Evolutionary conservation across 2,329 filamentous ascomycete species (phyloP), one percentile per base, ranked within the genome.

Genomic region (Mycosphaerella sp.): DNA sequence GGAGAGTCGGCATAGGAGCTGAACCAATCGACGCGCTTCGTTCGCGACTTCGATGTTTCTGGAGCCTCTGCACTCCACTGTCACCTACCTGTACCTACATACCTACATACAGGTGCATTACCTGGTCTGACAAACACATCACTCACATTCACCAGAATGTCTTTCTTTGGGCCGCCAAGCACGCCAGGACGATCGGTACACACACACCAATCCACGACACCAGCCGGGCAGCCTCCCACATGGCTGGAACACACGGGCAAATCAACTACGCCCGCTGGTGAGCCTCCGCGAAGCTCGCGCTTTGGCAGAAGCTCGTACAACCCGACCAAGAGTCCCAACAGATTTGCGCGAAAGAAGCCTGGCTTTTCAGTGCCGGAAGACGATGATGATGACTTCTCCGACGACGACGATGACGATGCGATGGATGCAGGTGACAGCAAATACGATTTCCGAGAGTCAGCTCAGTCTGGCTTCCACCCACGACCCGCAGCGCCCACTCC

Each of bases 351-450:
- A 49, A 57, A 52, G 57, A 54, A 47, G 49, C 62, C 59, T 59
- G 62, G 58, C 58, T 72, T 69, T 52, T 65, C 64, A 21, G 63
- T 72, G 31, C 72, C 70, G 3, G 60, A 64, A n/a, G 59, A 59
- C 23, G 61, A 65, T 8, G 59, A 64, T 34, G 64, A 66, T n/a
- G 64, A 67, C 38, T 62, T 29, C 26, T 29, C 26, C 5, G 26
- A 29, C 26, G 34, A 68, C 32, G 67, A 67, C n/a, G 64, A 69
- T 14, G 64, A 64, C 42, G 60, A 66, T 41, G 64, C 48, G 11
- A 70, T 70, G 17, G 72, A 73, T 6, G 71, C 73, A 3, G 70
- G 68, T 7, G 64, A 66, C 57, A 56, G 57, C 26, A 62, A 67
- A 4, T 65, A 67, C 42, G 62, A 50, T 32, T 36, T 44, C 31